These are phyloP conservation scores for Globisporangium sylvaticum DNA, from an alignment of 352 stramenopile genomes.

Conservation along the genomic window DNA sequence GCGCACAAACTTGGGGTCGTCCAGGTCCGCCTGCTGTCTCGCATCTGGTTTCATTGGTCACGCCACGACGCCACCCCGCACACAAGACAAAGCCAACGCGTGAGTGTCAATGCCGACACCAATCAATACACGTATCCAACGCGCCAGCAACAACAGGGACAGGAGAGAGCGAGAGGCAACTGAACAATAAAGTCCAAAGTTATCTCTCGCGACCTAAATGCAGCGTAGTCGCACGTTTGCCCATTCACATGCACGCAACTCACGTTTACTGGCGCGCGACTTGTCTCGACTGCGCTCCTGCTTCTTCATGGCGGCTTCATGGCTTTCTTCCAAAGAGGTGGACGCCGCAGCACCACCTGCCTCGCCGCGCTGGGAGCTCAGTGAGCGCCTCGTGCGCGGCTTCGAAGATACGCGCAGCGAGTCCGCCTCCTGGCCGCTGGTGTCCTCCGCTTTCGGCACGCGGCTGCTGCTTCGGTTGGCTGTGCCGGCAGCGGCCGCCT, in stretches of 20 bases:
- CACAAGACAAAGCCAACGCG: neutral
- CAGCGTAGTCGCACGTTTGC: neutral
- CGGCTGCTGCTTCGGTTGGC: neutral
- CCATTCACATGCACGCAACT: neutral
- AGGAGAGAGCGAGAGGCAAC: neutral
- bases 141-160: neutral
- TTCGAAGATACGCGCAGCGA: neutral
- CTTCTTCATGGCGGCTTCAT: neutral
- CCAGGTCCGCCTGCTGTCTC: neutral
- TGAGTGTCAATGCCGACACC: neutral
- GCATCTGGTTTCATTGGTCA: neutral
- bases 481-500: neutral
- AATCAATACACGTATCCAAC: neutral
- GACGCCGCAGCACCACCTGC: neutral
- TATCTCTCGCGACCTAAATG: neutral
- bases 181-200: neutral
- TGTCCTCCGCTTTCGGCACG: neutral
- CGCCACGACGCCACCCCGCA: neutral
- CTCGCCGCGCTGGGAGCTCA: neutral
- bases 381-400: neutral
- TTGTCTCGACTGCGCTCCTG: neutral
- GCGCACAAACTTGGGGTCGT: slow-evolving; percentile 5
- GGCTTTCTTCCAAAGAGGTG: neutral
- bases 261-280: slow-evolving; percentile 6
- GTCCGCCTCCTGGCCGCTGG: neutral